Conservation (phyloP, 179 eudicot genomes). For the Vitellaria paradoxa region DNA sequence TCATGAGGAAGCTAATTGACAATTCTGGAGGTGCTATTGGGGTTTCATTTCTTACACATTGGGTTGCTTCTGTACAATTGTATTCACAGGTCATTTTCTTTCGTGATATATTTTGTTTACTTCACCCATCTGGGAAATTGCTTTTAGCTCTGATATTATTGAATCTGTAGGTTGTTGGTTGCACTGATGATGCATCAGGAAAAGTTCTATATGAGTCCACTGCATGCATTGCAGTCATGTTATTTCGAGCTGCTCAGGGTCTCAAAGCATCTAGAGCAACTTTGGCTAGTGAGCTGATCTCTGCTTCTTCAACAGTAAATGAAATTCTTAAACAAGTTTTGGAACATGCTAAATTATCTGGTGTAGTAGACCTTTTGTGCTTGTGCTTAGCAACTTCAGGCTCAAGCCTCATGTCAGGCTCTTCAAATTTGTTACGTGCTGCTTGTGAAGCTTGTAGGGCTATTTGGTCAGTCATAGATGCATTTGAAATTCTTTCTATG, state of each 20-base stretch:
- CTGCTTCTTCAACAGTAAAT: slow-evolving; percentile 32
- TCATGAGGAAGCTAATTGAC: slow-evolving; percentile 62
- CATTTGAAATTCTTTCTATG: slow-evolving; percentile 48
- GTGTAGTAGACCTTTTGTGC: slow-evolving; percentile 62
- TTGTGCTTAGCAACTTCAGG: slow-evolving; percentile 73
- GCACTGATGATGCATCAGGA: slow-evolving; percentile 64
- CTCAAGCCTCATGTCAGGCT: slow-evolving; percentile 80
- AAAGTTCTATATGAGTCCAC: slow-evolving; percentile 74
- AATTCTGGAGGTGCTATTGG: slow-evolving; percentile 52
- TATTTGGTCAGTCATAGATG: slow-evolving; percentile 76
- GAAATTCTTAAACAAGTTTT: slow-evolving; percentile 58
- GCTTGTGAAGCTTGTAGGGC: slow-evolving; percentile 91
- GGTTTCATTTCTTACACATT: slow-evolving; percentile 64
- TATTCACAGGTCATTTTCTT: slow-evolving; percentile 65
- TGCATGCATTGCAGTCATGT: slow-evolving; percentile 72
- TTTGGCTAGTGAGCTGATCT: slow-evolving; percentile 26
- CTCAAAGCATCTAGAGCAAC: slow-evolving; percentile 51
- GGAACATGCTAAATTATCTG: slow-evolving; percentile 76
- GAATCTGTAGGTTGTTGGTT: slow-evolving; percentile 53
- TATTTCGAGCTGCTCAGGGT: slow-evolving; percentile 63
- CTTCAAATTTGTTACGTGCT: slow-evolving; percentile 73
- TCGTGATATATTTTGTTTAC: not conserved
- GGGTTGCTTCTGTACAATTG: slow-evolving; percentile 75
- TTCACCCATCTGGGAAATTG: not conserved
- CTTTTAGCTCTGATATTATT: slow-evolving; percentile 16